Conservation (phyloP, 2,329 filamentous ascomycete species). For the Aspergillus novoparasiticus region DNA sequence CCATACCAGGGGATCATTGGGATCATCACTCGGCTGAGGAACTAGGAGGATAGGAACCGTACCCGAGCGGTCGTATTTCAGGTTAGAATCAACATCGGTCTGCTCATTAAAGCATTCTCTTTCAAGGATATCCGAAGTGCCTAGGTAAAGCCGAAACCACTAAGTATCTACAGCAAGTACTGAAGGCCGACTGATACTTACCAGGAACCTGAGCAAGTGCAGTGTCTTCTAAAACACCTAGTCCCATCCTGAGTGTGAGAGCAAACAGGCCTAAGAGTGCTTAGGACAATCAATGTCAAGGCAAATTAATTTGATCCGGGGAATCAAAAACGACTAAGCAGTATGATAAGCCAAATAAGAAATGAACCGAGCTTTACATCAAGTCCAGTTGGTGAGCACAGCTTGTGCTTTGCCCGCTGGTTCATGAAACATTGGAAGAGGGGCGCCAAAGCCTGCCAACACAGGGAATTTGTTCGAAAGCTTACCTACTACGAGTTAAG, state of each 20-base stretch:
- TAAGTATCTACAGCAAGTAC: background rate
- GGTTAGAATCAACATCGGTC: slow-evolving; percentile 39
- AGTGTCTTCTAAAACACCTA: slow-evolving; percentile 73
- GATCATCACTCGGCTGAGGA: slow-evolving; percentile 87
- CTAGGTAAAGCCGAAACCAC: slow-evolving; percentile 19
- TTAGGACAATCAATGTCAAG: background rate
- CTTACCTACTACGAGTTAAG: background rate
- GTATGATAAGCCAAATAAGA: background rate
- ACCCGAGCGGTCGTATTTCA: slow-evolving; percentile 75
- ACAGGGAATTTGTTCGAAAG: background rate
- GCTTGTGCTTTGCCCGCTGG: background rate
- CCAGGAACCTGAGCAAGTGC: slow-evolving; percentile 73
- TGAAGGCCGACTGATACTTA: slow-evolving; percentile 42
- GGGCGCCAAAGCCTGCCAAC: background rate
- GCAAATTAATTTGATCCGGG: background rate
- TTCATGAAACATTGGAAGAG: background rate
- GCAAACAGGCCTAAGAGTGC: background rate
- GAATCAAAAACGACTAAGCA: background rate
- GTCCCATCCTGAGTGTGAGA: slow-evolving; percentile 55
- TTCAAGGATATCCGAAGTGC: slow-evolving; percentile 62
- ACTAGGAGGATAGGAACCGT: slow-evolving; percentile 74
- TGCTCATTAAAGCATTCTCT: slow-evolving; percentile 50
- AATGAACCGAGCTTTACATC: background rate
- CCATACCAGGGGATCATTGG: slow-evolving; percentile 77
- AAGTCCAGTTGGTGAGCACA: background rate